Evolutionary conservation across 2,329 filamentous ascomycete genomes (phyloP).

Genomic region (Diaporthe sp.): DNA sequence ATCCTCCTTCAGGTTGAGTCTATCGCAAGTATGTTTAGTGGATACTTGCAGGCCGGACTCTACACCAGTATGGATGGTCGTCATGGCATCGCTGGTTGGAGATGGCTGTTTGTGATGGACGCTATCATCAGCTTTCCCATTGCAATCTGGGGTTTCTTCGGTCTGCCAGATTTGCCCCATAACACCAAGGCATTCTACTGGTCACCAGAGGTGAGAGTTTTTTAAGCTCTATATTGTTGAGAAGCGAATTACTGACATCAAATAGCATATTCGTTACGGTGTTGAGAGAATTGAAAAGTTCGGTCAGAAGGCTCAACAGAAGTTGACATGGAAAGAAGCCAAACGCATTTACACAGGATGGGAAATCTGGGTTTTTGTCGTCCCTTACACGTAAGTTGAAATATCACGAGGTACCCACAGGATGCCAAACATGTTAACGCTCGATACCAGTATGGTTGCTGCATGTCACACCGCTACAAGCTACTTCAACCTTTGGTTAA

Average conservation of each 20-base stretch:
- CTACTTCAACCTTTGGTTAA: not conserved
- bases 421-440: too few species aligned
- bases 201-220: not conserved
- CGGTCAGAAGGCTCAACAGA: not conserved
- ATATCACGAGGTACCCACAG: too few species aligned
- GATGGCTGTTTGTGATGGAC: conserved; percentile 34
- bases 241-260: not conserved
- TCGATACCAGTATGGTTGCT: not conserved
- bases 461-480: not conserved
- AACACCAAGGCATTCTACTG: conserved; percentile 1
- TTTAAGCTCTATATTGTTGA: too few species aligned
- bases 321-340: not conserved
- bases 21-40: not conserved
- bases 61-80: conserved; percentile 4
- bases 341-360: not conserved
- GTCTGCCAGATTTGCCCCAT: conserved; percentile 26
- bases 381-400: not conserved
- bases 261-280: not conserved
- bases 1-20: conserved; percentile 6
- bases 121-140: conserved; percentile 19
- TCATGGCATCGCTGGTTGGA: conserved; percentile 24
- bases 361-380: not conserved
- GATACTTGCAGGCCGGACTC: not conserved
- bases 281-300: not conserved
- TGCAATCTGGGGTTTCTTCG: conserved; percentile 19